These are phyloP conservation scores for Agaricus bisporus DNA, from an alignment of 768 basidiomycete genomes.

Conservation along the genomic window DNA sequence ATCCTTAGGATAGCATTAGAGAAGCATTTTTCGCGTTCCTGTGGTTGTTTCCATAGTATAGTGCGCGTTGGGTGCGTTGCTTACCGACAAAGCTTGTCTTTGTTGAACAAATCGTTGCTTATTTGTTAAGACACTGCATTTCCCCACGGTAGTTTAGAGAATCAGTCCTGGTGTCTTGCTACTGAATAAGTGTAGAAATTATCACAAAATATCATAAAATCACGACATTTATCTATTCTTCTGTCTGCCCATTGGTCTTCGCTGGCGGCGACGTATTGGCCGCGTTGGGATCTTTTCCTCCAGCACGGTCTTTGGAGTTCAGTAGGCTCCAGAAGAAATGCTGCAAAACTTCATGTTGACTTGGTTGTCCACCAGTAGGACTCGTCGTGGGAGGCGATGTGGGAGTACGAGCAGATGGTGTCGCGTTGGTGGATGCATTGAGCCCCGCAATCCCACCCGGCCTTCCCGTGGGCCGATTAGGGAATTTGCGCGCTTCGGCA, in stretches of 20 bases:
- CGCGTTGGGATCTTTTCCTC: constrained; percentile 16
- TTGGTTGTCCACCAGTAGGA: constrained; percentile 39
- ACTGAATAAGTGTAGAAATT: constrained; percentile 1
- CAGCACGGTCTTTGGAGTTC: constrained; percentile 56
- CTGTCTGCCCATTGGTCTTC: constrained; percentile 18
- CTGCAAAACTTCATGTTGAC: constrained; percentile 78
- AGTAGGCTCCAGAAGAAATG: constrained; percentile 85
- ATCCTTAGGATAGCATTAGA: too few relatives aligned
- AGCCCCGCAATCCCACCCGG: constrained; percentile 35
- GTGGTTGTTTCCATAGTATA: too few relatives aligned
- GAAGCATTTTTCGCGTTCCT: too few relatives aligned
- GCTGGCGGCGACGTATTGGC: neutral
- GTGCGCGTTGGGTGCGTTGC: too few relatives aligned
- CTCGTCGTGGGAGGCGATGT: constrained; percentile 24
- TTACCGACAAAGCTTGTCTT: too few relatives aligned
- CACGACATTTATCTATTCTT: constrained; percentile 22
- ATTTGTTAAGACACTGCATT: neutral
- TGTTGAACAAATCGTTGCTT: too few relatives aligned
- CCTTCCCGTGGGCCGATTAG: constrained; percentile 26
- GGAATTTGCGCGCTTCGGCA: constrained; percentile 20
- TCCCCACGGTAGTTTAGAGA: too few relatives aligned
- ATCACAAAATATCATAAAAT: constrained; percentile 12
- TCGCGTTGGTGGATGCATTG: constrained; percentile 26
- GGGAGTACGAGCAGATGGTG: constrained; percentile 28
- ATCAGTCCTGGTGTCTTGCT: neutral